Base-by-base conservation (phyloP, 495 filamentous ascomycete genomes). In the Talaromyces nanjingensis region DNA sequence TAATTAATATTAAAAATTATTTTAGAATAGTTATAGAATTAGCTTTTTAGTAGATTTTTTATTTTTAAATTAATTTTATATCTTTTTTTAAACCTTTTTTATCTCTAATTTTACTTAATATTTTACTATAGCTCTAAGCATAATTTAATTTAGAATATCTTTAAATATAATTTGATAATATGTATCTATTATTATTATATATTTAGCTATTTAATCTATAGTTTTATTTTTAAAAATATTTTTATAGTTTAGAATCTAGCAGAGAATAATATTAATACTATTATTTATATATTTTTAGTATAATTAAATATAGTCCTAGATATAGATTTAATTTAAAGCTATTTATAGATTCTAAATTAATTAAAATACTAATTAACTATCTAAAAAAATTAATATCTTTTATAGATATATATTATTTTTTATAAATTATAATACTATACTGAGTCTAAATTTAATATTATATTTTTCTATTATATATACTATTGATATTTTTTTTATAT, bases 181-280 rank as follows among this genome's bases (percentile, higher is more conserved):
- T n/a, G n/a, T n/a, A n/a, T n/a, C n/a, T n/a, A n/a, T 31, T 9
- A 56, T 9, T 3, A 49, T 31, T 4, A 49, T 49, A n/a, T 27
- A 20, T 54, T 68, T 68, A 29, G 57, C 65, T 14, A 60, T 59
- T 57, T 29, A 37, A 53, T 68, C 66, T 39, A 65, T 65, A 56
- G 60, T 3, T 39, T 66, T 65, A 54, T 68, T 68, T 24, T 65
- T 65, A 42, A 47, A 31, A 18, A 64, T 64, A 8, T 60, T 65
- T 62, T 57, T 34, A 61, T 68, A 65, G 34, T 45, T 65, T 60
- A 60, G 61, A 33, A 66, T 68, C 55, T 25, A 62, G 20, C 57
- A 39, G 24, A 65, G 62, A 4, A 49, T 39, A 12, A 59, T 18
- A 11, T 33, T 18, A 24, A n/a, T 29, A 4, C 39, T 9, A 2